Evolutionary conservation across 805 yeast genomes (phyloP).

Genomic region (Yarrowia sp.): DNA sequence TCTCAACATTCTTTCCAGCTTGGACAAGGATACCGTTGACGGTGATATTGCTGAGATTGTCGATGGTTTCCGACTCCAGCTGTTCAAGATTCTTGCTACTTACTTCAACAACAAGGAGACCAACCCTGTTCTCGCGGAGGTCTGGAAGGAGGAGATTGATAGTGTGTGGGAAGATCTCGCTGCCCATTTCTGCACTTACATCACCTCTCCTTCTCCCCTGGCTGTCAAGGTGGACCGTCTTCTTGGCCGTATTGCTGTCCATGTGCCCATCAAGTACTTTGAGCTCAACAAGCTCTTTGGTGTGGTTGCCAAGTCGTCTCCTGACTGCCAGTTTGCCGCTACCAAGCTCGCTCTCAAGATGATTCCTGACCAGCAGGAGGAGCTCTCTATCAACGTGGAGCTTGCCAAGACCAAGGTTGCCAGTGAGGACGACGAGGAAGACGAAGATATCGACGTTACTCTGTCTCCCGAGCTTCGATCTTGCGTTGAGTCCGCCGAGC

Average conservation of each 20-base stretch:
- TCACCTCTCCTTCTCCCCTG: constrained; percentile 28
- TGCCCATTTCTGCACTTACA: constrained; percentile 15
- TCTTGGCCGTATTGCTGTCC: constrained; percentile 28
- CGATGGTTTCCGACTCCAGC: constrained; percentile 35
- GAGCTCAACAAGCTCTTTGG: constrained; percentile 24
- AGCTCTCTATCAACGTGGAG: constrained; percentile 52
- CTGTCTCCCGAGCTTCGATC: constrained; percentile 35
- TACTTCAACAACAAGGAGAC: constrained; percentile 38
- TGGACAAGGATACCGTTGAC: constrained; percentile 18
- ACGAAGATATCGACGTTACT: constrained; percentile 43
- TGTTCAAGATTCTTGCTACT: constrained; percentile 34
- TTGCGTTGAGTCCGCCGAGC: constrained; percentile 24
- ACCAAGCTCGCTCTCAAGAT: constrained; percentile 43
- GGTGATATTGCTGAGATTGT: constrained; percentile 36
- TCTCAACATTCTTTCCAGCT: constrained; percentile 24
- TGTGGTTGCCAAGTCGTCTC: constrained; percentile 18
- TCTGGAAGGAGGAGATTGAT: constrained; percentile 32
- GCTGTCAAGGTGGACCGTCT: constrained; percentile 36
- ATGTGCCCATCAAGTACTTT: constrained; percentile 20
- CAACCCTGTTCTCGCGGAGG: constrained; percentile 25
- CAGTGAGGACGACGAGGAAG: constrained; percentile 44
- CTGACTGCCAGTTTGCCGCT: constrained; percentile 40
- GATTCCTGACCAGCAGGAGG: constrained; percentile 43
- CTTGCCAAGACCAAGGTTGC: constrained; percentile 51
- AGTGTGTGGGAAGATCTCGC: constrained; percentile 37